phyloP scores from a whole-genome alignment of 208 protist species.

The Leishmania gerbilli region DNA sequence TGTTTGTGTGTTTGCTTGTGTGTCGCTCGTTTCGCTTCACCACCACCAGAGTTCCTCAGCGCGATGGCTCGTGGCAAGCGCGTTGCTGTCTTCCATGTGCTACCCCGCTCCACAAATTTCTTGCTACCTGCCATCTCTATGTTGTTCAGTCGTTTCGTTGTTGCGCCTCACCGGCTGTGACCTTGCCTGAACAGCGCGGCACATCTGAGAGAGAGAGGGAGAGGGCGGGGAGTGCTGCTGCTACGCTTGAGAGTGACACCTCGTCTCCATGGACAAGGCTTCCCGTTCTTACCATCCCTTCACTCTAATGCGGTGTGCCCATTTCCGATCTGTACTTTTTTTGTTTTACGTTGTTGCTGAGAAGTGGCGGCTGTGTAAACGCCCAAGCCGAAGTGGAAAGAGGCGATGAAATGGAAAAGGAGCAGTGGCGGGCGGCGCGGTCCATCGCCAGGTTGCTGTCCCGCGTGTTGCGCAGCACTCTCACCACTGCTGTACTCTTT shows the following conservation, averaged over 20 bases:
- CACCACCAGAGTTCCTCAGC: not conserved
- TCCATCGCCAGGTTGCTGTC: not conserved
- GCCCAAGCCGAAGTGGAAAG: too few species aligned
- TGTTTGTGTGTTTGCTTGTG: not conserved
- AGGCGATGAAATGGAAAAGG: not conserved
- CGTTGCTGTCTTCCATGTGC: not conserved
- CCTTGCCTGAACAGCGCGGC: not conserved
- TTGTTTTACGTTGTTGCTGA: not conserved
- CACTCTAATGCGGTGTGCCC: not conserved
- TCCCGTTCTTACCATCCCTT: not conserved
- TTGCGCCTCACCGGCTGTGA: not conserved
- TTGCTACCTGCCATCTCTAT: not conserved
- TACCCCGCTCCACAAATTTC: not conserved
- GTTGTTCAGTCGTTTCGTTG: not conserved
- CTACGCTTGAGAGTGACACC: not conserved
- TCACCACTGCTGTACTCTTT: not conserved
- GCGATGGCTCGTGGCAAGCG: not conserved
- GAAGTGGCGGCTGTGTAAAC: not conserved
- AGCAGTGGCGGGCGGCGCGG: not conserved
- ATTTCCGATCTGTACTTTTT: not conserved
- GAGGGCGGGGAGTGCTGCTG: not conserved
- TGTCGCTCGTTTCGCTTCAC: not conserved
- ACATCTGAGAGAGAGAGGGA: not conserved
- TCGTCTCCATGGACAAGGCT: not conserved
- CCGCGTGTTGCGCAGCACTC: not conserved